phyloP scores from a whole-genome alignment of 1,284 basidiomycete species.

The Cryptococcus sp. region DNA sequence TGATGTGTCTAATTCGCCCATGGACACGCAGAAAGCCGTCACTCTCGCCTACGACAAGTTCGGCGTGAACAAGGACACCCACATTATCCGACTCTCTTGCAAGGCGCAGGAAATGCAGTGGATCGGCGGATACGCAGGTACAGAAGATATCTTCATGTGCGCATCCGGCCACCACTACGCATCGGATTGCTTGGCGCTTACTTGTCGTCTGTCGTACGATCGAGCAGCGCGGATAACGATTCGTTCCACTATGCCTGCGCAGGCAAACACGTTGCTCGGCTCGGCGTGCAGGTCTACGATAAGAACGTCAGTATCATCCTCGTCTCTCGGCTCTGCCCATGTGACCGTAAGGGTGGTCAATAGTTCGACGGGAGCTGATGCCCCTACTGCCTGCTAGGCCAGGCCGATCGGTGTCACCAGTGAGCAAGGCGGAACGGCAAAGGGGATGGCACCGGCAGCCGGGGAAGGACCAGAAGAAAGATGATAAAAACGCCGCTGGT shows the following conservation, averaged over 20 bases:
- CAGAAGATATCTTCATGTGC: conserved; percentile 41
- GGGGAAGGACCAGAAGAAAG: not conserved
- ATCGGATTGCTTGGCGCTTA: no score
- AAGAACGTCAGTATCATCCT: conserved; percentile 36
- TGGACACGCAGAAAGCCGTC: conserved; percentile 41
- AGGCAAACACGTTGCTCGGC: conserved; percentile 41
- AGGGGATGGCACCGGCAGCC: not conserved
- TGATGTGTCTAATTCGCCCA: not conserved
- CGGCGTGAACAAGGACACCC: conserved; percentile 33
- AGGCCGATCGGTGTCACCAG: not conserved
- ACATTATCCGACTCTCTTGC: conserved; percentile 38
- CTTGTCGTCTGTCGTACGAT: not conserved
- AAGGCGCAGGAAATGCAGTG: conserved; percentile 37
- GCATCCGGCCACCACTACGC: conserved; percentile 1
- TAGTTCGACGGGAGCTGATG: no score
- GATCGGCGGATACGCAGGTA: conserved; percentile 34
- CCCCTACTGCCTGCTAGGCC: not conserved
- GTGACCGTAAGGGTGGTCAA: no score
- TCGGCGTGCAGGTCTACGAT: conserved; percentile 39
- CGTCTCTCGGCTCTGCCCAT: not conserved
- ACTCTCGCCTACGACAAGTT: conserved; percentile 35
- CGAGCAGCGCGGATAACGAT: conserved; percentile 41
- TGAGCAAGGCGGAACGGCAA: conserved; percentile 1
- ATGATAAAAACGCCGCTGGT: not conserved
- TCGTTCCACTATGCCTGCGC: conserved; percentile 49